Conservation (phyloP, 305 asterid species). For the Rubia occidens region DNA sequence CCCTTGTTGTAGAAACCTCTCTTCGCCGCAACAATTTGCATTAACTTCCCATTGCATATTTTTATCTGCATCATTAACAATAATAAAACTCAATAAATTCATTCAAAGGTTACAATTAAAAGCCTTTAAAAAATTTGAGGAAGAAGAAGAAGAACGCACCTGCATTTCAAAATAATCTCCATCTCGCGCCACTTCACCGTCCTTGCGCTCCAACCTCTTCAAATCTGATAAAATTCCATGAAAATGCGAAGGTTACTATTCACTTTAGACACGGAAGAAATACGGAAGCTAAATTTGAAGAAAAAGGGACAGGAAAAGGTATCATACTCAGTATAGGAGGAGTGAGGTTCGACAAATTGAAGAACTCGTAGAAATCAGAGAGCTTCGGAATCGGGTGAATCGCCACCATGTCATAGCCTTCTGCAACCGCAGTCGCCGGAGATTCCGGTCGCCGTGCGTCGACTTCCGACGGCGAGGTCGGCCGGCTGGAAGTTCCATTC, state of each 20-base stretch:
- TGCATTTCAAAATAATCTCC: slow-evolving; percentile 84
- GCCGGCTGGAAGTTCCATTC: slow-evolving; percentile 29
- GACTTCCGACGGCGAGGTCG: slow-evolving; percentile 44
- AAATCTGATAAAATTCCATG: slow-evolving; percentile 34
- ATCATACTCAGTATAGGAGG: slow-evolving; percentile 77
- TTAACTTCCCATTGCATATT: slow-evolving; percentile 88
- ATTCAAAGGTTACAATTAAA: background rate
- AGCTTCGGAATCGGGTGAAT: slow-evolving; percentile 96
- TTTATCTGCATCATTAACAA: slow-evolving; percentile 58
- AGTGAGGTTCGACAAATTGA: slow-evolving; percentile 74
- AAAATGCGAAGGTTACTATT: background rate
- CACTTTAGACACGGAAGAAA: background rate
- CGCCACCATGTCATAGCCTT: slow-evolving; percentile 85
- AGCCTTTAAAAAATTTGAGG: background rate
- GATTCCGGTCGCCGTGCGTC: slow-evolving; percentile 35
- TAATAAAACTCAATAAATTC: slow-evolving; percentile 14
- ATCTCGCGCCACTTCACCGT: slow-evolving; percentile 45
- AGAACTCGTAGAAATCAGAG: slow-evolving; percentile 95
- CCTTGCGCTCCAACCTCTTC: slow-evolving; percentile 47
- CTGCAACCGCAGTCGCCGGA: slow-evolving; percentile 42
- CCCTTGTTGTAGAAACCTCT: slow-evolving; percentile 86
- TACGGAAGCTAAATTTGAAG: background rate
- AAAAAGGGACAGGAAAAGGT: background rate
- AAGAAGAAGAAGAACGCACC: slow-evolving; percentile 29
- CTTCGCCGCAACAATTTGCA: slow-evolving; percentile 71